phyloP scores from a whole-genome alignment of 257 asterid species.

The Buddleja alternifolia region DNA sequence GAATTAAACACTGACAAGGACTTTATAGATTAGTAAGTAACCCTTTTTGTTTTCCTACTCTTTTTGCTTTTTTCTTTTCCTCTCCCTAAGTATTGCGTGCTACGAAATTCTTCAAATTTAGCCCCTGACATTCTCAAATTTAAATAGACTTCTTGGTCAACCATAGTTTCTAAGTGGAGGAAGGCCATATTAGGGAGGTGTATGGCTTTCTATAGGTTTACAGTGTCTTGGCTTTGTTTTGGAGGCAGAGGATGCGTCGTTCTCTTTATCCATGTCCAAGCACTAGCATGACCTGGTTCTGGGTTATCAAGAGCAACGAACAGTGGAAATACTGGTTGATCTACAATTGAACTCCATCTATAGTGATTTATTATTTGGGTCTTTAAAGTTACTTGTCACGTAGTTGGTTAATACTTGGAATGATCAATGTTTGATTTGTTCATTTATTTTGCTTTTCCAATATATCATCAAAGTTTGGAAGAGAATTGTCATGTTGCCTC shows the following conservation, averaged over 20 bases:
- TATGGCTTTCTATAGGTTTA: background rate
- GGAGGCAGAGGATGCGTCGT: background rate
- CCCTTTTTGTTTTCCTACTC: background rate
- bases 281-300: background rate
- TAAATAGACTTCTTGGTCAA: background rate
- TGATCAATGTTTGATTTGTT: background rate
- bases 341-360: too few relatives aligned
- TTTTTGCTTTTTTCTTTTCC: background rate
- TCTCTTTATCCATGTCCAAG: background rate
- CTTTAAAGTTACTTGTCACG: background rate
- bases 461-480: background rate
- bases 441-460: background rate
- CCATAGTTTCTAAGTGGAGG: background rate
- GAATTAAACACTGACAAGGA: conserved; percentile 5
- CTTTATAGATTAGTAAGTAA: background rate
- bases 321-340: too few relatives aligned
- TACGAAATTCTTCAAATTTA: background rate
- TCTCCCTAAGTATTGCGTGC: background rate
- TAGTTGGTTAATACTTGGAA: background rate
- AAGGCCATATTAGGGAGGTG: background rate
- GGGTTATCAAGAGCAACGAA: background rate
- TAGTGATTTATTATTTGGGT: background rate
- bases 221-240: background rate
- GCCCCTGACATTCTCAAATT: background rate
- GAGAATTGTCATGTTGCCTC: background rate